Evolutionary conservation across 306 rosid species (phyloP), one percentile per base, ranked within the genome.

Genomic region (Gastrolobium bilobum): DNA sequence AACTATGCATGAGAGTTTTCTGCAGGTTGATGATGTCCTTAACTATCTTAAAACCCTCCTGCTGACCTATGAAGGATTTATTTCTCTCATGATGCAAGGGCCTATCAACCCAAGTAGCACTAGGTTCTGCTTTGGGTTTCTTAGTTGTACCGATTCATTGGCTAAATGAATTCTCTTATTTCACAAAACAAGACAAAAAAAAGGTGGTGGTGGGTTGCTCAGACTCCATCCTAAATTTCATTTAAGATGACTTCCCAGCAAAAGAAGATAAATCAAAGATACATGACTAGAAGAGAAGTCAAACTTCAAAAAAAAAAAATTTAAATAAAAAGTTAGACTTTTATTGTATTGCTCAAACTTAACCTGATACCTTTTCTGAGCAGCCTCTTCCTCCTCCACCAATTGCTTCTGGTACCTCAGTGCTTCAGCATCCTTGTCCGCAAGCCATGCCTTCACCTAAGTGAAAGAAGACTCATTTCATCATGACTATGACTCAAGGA

Each of bases 381-480:
- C 93, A 77, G 92, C 93, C 86, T 92, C 94, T 82, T 92, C 97
- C 84, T 94, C 98, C 84, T 92, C 97, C 79, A 92, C 93, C 76
- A 92, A 87, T 81, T 87, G 85, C 77, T 91, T 89, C 77, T 94
- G 96, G 76, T 88, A 92, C 79, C 93, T 88, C 83, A 90, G 72
- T 67, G 96, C 90, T 89, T 92, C 98, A 5, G 92, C 92, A 79
- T 94, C 94, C 89, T 89, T 90, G 73, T 89, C 94, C 69, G 91
- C 89, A 61, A 88, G 88, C 97, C 98, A 92, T 73, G 90, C 94
- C 56, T 88, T 88, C 70, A 92, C 87, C 98, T 94, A 46, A 81
- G 43, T 10, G 70, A 70, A 83, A 54, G 70, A 72, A 52, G n/a
- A 67, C 43, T n/a, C 60, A 20, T 33, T 47, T 31, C 60, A 71